Base-by-base conservation (phyloP, 2,329 filamentous ascomycete species). In the Colletotrichum sp. region DNA sequence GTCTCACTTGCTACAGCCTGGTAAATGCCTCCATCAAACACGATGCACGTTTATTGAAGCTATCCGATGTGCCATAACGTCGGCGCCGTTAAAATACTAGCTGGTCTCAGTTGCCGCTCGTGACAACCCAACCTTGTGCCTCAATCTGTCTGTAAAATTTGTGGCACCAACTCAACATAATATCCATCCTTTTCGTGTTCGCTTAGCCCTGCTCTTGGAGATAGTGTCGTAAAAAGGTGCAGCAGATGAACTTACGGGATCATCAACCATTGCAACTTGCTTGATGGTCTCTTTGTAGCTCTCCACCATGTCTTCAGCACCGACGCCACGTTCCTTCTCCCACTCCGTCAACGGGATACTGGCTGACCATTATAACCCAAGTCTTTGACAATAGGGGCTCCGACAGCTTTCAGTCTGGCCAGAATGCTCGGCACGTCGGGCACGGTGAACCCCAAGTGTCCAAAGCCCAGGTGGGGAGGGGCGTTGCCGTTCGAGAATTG, bases 121-220 rank as follows among this genome's bases (percentile, higher is more conserved):
- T 44, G 36, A 44, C 16, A n/a, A 9, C 8, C 8, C 36, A 19
- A 44, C 36, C 16, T 19, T 44, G 16, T 44, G 19, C 19, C 39
- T 44, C 39, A 44, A 44, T 44, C 19, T 44, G 39, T 44, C 39
- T 44, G 39, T 6, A 44, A 3, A 11, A 12, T 44, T 3, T 44
- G 39, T 44, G 39, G 19, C 39, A 44, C 39, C 39, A 44, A 0
- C 39, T 44, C 39, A 44, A 44, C 9, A 44, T n/a, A 44, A 1
- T 44, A 44, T n/a, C 39, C 19, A n/a, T 44, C 19, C 39, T 44
- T 44, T 44, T 11, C 39, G 1, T 11, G 0, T 3, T 44, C n/a
- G 19, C 0, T 44, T 44, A 44, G 39, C 39, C 16, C 19, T n/a
- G 5, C 1, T 3, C 3, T 0, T 6, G 19, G 0, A 11, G 19